These are phyloP conservation scores for Primulina tabacum DNA, from an alignment of 257 asterid genomes.

Conservation along the genomic window DNA sequence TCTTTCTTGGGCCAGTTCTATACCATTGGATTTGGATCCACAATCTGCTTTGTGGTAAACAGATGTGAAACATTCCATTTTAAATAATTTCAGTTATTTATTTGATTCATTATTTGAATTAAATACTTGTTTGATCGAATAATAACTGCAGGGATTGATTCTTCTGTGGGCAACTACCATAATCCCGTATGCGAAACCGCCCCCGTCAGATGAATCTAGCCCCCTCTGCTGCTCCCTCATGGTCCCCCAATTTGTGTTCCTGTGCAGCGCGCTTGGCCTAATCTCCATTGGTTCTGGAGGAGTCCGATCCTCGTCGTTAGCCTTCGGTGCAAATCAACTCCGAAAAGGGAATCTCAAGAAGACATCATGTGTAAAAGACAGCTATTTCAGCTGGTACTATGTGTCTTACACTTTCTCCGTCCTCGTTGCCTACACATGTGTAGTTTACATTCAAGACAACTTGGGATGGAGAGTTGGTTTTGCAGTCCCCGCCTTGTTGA, in stretches of 20 bases:
- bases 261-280: constrained; percentile 48
- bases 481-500: constrained; percentile 49
- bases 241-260: constrained; percentile 36
- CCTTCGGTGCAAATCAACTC: constrained; percentile 73
- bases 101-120: too few species aligned
- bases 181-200: constrained; percentile 58
- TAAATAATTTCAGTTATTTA: too few species aligned
- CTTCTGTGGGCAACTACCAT: constrained; percentile 60
- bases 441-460: constrained; percentile 73
- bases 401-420: constrained; percentile 40
- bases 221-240: constrained; percentile 38
- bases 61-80: too few species aligned
- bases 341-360: constrained; percentile 28
- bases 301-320: constrained; percentile 50
- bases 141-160: constrained; percentile 49
- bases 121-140: not conserved
- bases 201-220: constrained; percentile 42
- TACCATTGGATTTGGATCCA: constrained; percentile 58
- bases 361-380: constrained; percentile 25
- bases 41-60: constrained; percentile 52
- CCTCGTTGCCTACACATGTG: constrained; percentile 44
- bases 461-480: constrained; percentile 75
- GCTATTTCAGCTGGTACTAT: constrained; percentile 69
- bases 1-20: constrained; percentile 56
- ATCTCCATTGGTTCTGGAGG: constrained; percentile 76